These are phyloP conservation scores for Pyrenochaeta sp. DNA, from an alignment of 2,329 filamentous ascomycete species.

Conservation along the genomic window DNA sequence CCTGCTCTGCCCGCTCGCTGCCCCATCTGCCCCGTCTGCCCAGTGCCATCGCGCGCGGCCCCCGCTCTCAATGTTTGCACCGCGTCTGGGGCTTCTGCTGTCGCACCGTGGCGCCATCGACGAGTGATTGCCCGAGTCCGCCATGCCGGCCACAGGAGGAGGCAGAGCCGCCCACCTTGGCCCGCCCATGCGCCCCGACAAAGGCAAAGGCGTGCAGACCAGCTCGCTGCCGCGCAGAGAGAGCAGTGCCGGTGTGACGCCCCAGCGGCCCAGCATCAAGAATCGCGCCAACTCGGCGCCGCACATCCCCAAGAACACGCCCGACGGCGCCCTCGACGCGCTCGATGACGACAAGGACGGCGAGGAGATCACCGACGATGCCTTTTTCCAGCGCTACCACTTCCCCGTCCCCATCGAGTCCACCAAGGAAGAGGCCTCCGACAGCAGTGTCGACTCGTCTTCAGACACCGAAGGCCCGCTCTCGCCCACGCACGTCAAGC, in stretches of 20 bases:
- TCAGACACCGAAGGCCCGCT: constrained; percentile 49
- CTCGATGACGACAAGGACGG: constrained; percentile 68
- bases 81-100: no score
- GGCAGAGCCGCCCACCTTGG: constrained; percentile 14
- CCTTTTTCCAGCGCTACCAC: constrained; percentile 53
- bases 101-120: constrained; percentile 12
- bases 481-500: constrained; percentile 43
- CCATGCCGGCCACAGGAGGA: constrained; percentile 27
- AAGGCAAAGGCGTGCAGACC: constrained; percentile 35
- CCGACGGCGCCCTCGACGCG: constrained; percentile 25
- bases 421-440: constrained; percentile 28
- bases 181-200: constrained; percentile 29
- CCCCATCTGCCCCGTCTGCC: no score
- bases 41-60: no score
- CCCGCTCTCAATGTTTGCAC: no score
- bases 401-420: constrained; percentile 37
- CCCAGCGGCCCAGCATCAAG: constrained; percentile 42
- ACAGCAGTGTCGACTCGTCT: constrained; percentile 39
- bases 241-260: constrained; percentile 15
- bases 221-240: constrained; percentile 31
- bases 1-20: no score
- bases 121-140: constrained; percentile 7
- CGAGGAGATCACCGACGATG: constrained; percentile 48
- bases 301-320: constrained; percentile 36
- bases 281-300: constrained; percentile 49